These are phyloP conservation scores for Daldinia loculata DNA, from an alignment of 495 filamentous ascomycete species.

Conservation along the genomic window DNA sequence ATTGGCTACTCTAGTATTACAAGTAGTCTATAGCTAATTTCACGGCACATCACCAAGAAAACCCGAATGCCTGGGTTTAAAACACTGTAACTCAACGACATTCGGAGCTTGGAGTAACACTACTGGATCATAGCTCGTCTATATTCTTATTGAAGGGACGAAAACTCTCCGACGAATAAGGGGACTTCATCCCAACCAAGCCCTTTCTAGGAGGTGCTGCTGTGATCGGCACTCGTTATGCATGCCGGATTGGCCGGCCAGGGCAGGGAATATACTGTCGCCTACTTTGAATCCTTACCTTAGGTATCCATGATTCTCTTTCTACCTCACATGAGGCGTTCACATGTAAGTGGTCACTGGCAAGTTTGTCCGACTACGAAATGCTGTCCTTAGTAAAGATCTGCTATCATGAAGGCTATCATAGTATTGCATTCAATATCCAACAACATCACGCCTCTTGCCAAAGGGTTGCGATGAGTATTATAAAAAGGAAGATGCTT, in stretches of 20 bases:
- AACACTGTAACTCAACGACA: conserved; percentile 1
- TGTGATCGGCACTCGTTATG: conserved; percentile 39
- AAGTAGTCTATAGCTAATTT: neutral
- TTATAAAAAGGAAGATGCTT: conserved; percentile 19
- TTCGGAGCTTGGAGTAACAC: conserved; percentile 12
- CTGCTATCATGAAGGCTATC: conserved; percentile 27
- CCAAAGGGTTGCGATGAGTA: conserved; percentile 1
- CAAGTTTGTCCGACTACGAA: conserved; percentile 13
- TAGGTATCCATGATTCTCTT: conserved; percentile 28
- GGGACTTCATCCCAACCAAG: conserved; percentile 25
- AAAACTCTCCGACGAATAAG: conserved; percentile 19
- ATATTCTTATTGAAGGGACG: conserved; percentile 25
- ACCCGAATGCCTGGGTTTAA: conserved; percentile 16
- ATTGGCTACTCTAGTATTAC: conserved; percentile 4
- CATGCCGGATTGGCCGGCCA: conserved; percentile 24
- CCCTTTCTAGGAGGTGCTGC: conserved; percentile 34
- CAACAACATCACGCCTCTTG: conserved; percentile 5
- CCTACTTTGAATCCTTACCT: conserved; percentile 20
- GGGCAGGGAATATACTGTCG: conserved; percentile 27
- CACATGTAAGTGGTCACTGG: conserved; percentile 32
- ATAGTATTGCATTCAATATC: conserved; percentile 21
- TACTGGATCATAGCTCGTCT: conserved; percentile 13
- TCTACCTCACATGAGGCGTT: conserved; percentile 32
- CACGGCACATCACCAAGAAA: conserved; percentile 1
- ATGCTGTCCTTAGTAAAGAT: conserved; percentile 26